A percentile compares a stretch with the other conserved stretches of the same genome.
These are phyloP conservation scores for Plantago ovata DNA, from an alignment of 257 asterid species.

Conservation along the genomic window DNA sequence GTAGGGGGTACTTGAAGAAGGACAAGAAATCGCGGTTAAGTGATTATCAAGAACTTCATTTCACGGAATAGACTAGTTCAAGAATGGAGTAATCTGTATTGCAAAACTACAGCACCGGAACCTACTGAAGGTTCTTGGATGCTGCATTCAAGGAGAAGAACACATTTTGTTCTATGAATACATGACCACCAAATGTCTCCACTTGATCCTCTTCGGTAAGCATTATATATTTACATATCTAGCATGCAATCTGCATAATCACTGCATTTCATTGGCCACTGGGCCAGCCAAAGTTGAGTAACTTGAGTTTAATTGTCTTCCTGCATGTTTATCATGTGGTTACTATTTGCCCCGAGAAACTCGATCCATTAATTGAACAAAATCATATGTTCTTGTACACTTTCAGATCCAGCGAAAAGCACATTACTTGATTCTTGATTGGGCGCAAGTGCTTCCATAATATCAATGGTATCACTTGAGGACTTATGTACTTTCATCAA, in stretches of 20 bases:
- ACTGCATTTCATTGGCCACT: background rate
- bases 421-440: conserved; percentile 30
- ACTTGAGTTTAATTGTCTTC: too few relatives aligned
- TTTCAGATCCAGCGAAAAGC: conserved; percentile 27
- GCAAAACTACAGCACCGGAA: conserved; percentile 22
- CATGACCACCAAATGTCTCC: conserved; percentile 38
- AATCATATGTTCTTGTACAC: background rate
- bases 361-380: too few relatives aligned
- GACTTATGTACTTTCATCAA: conserved; percentile 35
- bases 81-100: conserved; percentile 17
- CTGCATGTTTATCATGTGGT: too few relatives aligned
- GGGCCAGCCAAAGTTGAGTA: too few relatives aligned
- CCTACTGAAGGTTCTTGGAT: conserved; percentile 17
- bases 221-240: too few relatives aligned
- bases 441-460: conserved; percentile 36
- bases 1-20: conserved; percentile 21
- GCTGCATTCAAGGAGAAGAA: conserved; percentile 16
- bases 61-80: conserved; percentile 18
- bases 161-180: conserved; percentile 29
- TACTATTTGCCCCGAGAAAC: too few relatives aligned
- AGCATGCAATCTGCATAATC: too few relatives aligned
- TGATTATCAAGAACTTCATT: conserved; percentile 13
- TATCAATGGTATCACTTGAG: conserved; percentile 36
- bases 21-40: conserved; percentile 21
- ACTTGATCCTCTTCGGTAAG: conserved; percentile 29